Evolutionary conservation across 441 rosid species (phyloP).

Genomic region (Populus tomentosa): DNA sequence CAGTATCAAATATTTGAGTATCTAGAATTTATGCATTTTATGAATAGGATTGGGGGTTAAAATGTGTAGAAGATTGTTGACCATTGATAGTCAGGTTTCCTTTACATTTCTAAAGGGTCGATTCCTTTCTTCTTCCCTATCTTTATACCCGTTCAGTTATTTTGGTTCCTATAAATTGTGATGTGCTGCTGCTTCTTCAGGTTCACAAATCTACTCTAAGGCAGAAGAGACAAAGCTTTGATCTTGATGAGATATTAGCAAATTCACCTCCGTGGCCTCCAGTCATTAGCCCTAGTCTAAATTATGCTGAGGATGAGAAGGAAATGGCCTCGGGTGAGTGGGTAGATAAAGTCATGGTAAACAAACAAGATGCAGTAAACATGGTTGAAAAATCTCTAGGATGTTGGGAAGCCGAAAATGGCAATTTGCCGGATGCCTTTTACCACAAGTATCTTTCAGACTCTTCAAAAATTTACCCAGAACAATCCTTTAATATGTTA

Average conservation of each 20-base stretch:
- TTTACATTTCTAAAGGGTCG: not conserved
- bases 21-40: not conserved
- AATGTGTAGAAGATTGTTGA: not conserved
- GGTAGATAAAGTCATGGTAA: slow-evolving; percentile 97
- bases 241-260: slow-evolving; percentile 76
- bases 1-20: not conserved
- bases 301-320: slow-evolving; percentile 62
- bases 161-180: not conserved
- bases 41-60: not conserved
- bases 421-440: slow-evolving; percentile 47
- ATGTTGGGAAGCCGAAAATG: slow-evolving; percentile 51
- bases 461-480: slow-evolving; percentile 53
- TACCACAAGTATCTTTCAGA: slow-evolving; percentile 70
- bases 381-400: slow-evolving; percentile 51
- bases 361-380: slow-evolving; percentile 65
- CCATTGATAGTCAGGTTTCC: not conserved
- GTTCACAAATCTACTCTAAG: slow-evolving; percentile 37
- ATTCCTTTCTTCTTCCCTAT: not conserved
- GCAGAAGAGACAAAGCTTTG: slow-evolving; percentile 69
- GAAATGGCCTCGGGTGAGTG: slow-evolving; percentile 72
- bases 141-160: not conserved
- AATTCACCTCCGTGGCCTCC: slow-evolving; percentile 99
- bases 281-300: slow-evolving; percentile 58
- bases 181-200: slow-evolving; percentile 32
- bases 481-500: slow-evolving; percentile 63